A percentile compares a stretch with the other conserved stretches of the same genome.
phyloP scores from a whole-genome alignment of 2,329 filamentous ascomycete species.

The Epichloe aotearoae region DNA sequence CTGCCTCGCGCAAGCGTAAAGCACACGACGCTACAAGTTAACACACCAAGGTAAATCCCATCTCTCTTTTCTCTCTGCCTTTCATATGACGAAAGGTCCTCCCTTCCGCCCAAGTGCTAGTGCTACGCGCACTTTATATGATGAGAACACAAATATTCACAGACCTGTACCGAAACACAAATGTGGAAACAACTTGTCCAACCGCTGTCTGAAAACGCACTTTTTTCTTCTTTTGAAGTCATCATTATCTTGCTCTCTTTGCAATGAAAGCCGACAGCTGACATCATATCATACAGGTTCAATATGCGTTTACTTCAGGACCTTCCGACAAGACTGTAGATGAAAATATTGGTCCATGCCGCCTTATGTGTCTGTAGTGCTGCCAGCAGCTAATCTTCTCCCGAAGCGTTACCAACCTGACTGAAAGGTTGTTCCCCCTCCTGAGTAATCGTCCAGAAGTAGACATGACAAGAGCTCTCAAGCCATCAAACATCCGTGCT shows the following conservation, averaged over 20 bases:
- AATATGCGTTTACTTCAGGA: too few relatives aligned
- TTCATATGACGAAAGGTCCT: background rate
- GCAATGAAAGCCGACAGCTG: background rate
- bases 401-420: too few relatives aligned
- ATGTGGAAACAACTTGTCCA: slow-evolving; percentile 64
- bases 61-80: background rate
- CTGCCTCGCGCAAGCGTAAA: slow-evolving; percentile 6
- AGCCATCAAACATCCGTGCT: slow-evolving; percentile 38
- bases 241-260: background rate
- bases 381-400: background rate
- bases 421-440: too few relatives aligned
- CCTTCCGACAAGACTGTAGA: background rate
- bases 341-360: background rate
- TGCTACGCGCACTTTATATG: slow-evolving; percentile 28
- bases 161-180: slow-evolving; percentile 68
- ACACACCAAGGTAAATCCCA: slow-evolving; percentile 24
- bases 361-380: background rate
- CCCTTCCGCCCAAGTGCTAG: background rate
- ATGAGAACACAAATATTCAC: slow-evolving; percentile 60
- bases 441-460: background rate
- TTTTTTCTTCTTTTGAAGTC: slow-evolving; percentile 1
- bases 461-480: too few relatives aligned
- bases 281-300: background rate
- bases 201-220: slow-evolving; percentile 59
- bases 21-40: background rate